Percentiles rank a stretch among this genome's conserved stretches.
phyloP scores from a whole-genome alignment of 805 yeast genomes.

The Yarrowia porcina region DNA sequence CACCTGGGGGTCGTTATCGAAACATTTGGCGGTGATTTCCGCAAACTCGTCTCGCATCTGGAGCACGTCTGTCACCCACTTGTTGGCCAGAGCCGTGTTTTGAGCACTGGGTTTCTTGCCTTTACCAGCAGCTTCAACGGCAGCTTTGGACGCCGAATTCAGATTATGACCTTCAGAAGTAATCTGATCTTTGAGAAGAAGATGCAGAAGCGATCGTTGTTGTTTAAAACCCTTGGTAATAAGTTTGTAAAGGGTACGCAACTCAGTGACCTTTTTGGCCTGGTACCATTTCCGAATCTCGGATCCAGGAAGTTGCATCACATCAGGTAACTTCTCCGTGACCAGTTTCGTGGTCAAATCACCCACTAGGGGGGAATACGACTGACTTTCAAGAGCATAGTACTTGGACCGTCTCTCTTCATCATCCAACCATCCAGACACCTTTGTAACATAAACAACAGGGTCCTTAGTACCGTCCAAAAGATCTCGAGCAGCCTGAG shows the following conservation, averaged over 20 bases:
- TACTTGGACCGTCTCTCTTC: slow-evolving; percentile 58
- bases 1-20: slow-evolving; percentile 48
- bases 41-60: slow-evolving; percentile 51
- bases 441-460: slow-evolving; percentile 51
- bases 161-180: slow-evolving; percentile 46
- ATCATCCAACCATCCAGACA: slow-evolving; percentile 52
- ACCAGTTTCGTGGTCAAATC: slow-evolving; percentile 47
- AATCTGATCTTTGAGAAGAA: slow-evolving; percentile 48
- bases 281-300: slow-evolving; percentile 60
- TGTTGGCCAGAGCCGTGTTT: slow-evolving; percentile 54
- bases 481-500: slow-evolving; percentile 45
- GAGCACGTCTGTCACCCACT: slow-evolving; percentile 64
- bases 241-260: slow-evolving; percentile 50
- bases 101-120: slow-evolving; percentile 25
- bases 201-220: slow-evolving; percentile 49
- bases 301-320: slow-evolving; percentile 50
- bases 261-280: slow-evolving; percentile 45
- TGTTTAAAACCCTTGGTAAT: slow-evolving; percentile 54
- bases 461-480: slow-evolving; percentile 47
- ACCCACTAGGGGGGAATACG: slow-evolving; percentile 52
- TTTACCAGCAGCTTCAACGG: slow-evolving; percentile 28
- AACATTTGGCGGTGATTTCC: slow-evolving; percentile 47
- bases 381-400: slow-evolving; percentile 53
- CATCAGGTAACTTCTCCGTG: slow-evolving; percentile 52
- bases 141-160: slow-evolving; percentile 32